Conservation (phyloP, 495 filamentous ascomycete species). For the Aspergillus wentii region DNA sequence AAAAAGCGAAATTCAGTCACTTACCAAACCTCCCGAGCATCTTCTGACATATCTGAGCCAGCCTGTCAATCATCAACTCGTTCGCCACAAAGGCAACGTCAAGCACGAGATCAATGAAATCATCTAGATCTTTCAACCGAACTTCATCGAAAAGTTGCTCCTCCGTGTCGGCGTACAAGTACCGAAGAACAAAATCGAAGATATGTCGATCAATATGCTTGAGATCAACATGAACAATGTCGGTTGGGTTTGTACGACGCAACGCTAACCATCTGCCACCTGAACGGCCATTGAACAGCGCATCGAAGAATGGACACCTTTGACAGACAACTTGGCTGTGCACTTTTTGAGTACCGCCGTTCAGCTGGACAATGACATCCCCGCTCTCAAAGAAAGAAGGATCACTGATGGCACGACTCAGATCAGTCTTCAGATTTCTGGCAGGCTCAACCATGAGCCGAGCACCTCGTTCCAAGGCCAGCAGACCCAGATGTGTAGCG, state of each 20-base stretch:
- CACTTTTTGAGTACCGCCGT: constrained; percentile 57
- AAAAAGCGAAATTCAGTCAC: constrained; percentile 5
- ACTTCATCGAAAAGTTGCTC: constrained; percentile 77
- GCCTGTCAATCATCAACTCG: constrained; percentile 88
- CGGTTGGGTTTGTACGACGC: constrained; percentile 51
- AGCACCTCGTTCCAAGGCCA: constrained; percentile 66
- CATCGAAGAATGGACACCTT: constrained; percentile 88
- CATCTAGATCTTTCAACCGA: constrained; percentile 64
- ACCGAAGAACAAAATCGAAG: constrained; percentile 74
- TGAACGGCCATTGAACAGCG: constrained; percentile 81
- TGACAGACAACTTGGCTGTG: constrained; percentile 77
- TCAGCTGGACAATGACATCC: constrained; percentile 72
- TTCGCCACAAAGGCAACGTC: constrained; percentile 88
- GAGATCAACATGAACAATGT: constrained; percentile 68
- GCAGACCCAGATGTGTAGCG: constrained; percentile 60
- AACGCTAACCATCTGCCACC: constrained; percentile 74
- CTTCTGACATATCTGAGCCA: constrained; percentile 86
- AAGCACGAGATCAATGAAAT: constrained; percentile 82
- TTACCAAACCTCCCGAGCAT: constrained; percentile 78
- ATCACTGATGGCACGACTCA: constrained; percentile 62
- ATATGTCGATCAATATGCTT: constrained; percentile 67
- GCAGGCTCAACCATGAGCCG: constrained; percentile 64
- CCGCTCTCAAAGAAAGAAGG: constrained; percentile 64
- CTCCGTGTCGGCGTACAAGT: constrained; percentile 81
- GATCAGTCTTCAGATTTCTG: constrained; percentile 59